A percentile compares a stretch with the other conserved stretches of the same genome.
Conservation (phyloP, 1,284 basidiomycete genomes). For the Bondarzewia mesenterica region DNA sequence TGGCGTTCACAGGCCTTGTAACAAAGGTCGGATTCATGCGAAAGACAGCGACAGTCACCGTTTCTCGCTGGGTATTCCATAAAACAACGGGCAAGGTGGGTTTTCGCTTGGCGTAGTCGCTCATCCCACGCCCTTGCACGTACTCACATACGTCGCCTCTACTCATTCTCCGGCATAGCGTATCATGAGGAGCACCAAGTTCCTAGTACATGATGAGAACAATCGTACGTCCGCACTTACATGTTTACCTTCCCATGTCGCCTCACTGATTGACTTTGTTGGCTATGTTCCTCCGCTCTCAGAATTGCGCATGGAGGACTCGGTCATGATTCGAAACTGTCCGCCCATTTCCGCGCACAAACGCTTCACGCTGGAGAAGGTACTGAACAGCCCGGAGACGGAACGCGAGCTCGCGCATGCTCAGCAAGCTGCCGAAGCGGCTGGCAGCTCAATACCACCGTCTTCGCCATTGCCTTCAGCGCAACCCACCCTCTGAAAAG, state of each 20-base stretch:
- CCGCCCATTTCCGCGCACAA: slow-evolving; percentile 71
- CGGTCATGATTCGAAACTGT: slow-evolving; percentile 71
- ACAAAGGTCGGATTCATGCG: slow-evolving; percentile 75
- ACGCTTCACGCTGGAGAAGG: slow-evolving; percentile 58
- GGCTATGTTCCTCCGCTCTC: slow-evolving; percentile 1
- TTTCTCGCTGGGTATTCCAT: slow-evolving; percentile 62
- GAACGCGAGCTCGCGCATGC: slow-evolving; percentile 35
- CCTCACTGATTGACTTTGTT: too few relatives aligned
- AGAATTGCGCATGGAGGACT: slow-evolving; percentile 61
- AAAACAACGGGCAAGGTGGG: slow-evolving; percentile 66
- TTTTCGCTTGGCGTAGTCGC: too few relatives aligned
- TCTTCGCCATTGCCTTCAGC: neutral
- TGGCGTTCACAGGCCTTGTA: slow-evolving; percentile 63
- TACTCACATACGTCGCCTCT: too few relatives aligned
- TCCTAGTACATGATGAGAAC: slow-evolving; percentile 61
- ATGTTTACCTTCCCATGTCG: too few relatives aligned
- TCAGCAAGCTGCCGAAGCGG: neutral
- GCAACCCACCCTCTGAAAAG: neutral
- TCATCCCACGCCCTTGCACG: too few relatives aligned
- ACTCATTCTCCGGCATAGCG: slow-evolving; percentile 32
- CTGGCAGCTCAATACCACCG: too few relatives aligned
- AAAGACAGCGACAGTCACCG: slow-evolving; percentile 75
- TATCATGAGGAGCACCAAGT: slow-evolving; percentile 67
- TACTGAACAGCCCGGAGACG: slow-evolving; percentile 58
- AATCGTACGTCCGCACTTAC: slow-evolving; percentile 38